Evolutionary conservation across 768 basidiomycete species (phyloP).

Genomic region (Boletus rubescentipes): DNA sequence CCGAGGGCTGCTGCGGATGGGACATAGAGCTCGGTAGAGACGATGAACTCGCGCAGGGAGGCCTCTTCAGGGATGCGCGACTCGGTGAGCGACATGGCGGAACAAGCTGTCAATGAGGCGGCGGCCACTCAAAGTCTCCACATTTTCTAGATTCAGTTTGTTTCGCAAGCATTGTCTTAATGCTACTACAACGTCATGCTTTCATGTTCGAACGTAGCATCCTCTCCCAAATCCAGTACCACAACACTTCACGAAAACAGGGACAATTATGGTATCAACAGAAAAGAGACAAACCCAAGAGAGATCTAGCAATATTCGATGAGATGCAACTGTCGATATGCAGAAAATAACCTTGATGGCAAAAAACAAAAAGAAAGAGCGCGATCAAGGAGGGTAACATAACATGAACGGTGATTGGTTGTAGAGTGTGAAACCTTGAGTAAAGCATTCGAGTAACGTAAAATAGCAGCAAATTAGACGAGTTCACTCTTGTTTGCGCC

Average conservation of each 20-base stretch:
- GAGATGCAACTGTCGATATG: conserved; percentile 9
- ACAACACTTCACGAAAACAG: conserved; percentile 5
- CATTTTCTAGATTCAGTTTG: background rate
- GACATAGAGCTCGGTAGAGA: conserved; percentile 62
- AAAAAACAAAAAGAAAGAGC: conserved; percentile 9
- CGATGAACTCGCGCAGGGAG: conserved; percentile 50
- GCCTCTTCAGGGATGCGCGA: conserved; percentile 4
- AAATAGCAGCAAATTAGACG: conserved; percentile 16
- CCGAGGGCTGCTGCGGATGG: conserved; percentile 49
- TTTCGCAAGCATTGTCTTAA: background rate
- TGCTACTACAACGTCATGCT: conserved; percentile 6
- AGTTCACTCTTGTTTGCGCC: conserved; percentile 37
- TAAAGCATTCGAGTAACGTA: conserved; percentile 5
- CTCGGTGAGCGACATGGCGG: conserved; percentile 16
- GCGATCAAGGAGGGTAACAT: conserved; percentile 14
- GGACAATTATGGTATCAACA: conserved; percentile 13
- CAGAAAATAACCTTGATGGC: conserved; percentile 17
- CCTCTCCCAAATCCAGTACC: conserved; percentile 3
- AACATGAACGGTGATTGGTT: conserved; percentile 14
- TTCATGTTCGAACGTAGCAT: background rate
- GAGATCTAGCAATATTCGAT: conserved; percentile 10
- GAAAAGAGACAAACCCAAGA: conserved; percentile 2
- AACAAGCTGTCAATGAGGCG: background rate
- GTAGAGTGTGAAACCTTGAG: conserved; percentile 12
- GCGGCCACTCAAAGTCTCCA: background rate